Conservation (phyloP, 2,329 filamentous ascomycete species). For the Scedosporium dehoogii region DNA sequence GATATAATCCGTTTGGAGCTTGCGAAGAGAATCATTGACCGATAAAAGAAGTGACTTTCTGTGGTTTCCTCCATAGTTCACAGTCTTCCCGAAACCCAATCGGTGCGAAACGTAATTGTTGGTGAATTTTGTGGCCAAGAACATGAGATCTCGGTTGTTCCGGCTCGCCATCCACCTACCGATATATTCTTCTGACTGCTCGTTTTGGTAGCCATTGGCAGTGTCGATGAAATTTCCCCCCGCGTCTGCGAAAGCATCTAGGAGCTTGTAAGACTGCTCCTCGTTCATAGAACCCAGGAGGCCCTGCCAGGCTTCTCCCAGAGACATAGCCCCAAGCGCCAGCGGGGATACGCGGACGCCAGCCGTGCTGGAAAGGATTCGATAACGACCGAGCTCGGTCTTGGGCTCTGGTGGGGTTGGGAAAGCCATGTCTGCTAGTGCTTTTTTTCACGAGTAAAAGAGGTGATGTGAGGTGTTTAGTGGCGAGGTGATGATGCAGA, state of each 20-base stretch:
- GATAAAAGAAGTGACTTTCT: slow-evolving; percentile 26
- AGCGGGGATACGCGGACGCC: slow-evolving; percentile 33
- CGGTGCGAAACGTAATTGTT: slow-evolving; percentile 25
- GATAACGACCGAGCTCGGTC: slow-evolving; percentile 45
- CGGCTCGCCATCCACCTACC: slow-evolving; percentile 39
- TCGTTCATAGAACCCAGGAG: slow-evolving; percentile 41
- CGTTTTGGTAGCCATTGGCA: slow-evolving; percentile 36
- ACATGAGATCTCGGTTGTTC: slow-evolving; percentile 34
- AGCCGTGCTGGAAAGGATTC: slow-evolving; percentile 55
- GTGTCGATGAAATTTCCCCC: slow-evolving; percentile 58
- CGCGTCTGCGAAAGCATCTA: slow-evolving; percentile 41
- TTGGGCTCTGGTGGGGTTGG: slow-evolving; percentile 24
- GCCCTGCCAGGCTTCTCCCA: slow-evolving; percentile 29
- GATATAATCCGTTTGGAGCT: slow-evolving; percentile 26
- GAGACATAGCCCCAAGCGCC: slow-evolving; percentile 33
- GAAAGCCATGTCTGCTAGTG: not conserved
- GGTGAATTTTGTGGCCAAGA: slow-evolving; percentile 38
- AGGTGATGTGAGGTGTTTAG: not conserved
- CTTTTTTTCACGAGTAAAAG: not conserved
- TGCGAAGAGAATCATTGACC: slow-evolving; percentile 27
- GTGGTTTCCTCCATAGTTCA: slow-evolving; percentile 30
- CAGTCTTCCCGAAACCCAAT: slow-evolving; percentile 19
- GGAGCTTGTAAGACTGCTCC: slow-evolving; percentile 40
- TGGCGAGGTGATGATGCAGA: not conserved
- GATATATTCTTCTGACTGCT: slow-evolving; percentile 40